Conservation (phyloP, 345 rosid species). For the Salix udensis region DNA sequence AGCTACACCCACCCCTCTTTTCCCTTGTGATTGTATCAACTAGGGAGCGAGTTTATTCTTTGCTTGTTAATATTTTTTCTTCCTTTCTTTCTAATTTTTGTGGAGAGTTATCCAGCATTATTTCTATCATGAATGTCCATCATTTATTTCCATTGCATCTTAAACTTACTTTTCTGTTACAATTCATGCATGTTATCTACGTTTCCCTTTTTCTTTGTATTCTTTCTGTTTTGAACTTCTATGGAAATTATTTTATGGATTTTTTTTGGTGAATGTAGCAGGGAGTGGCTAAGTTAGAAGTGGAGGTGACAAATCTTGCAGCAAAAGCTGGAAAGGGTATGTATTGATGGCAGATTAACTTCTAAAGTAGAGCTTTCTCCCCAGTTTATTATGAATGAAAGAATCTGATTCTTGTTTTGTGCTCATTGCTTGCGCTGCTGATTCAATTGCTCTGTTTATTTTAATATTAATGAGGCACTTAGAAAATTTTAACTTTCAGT, state of each 20-base stretch:
- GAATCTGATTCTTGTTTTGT: no score
- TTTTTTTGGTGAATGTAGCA: conserved; percentile 27
- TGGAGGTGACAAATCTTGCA: conserved; percentile 96
- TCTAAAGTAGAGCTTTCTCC: neutral
- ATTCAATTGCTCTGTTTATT: no score
- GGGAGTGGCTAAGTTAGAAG: conserved; percentile 88
- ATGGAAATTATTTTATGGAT: neutral
- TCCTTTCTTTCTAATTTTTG: no score
- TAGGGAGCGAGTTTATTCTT: no score
- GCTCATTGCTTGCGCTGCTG: no score
- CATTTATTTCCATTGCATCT: neutral
- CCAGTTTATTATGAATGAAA: no score
- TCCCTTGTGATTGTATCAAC: neutral
- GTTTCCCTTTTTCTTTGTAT: neutral
- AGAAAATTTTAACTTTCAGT: neutral
- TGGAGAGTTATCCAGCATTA: no score
- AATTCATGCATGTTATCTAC: neutral
- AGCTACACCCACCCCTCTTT: neutral
- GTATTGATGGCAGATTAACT: conserved; percentile 12
- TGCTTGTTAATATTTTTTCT: no score
- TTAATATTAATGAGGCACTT: neutral
- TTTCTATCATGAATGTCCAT: neutral
- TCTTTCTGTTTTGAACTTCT: neutral
- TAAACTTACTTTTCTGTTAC: neutral
- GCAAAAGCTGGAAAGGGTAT: conserved; percentile 99